Conservation (phyloP, 805 yeast species). For the Schizosaccharomyces japonicus region DNA sequence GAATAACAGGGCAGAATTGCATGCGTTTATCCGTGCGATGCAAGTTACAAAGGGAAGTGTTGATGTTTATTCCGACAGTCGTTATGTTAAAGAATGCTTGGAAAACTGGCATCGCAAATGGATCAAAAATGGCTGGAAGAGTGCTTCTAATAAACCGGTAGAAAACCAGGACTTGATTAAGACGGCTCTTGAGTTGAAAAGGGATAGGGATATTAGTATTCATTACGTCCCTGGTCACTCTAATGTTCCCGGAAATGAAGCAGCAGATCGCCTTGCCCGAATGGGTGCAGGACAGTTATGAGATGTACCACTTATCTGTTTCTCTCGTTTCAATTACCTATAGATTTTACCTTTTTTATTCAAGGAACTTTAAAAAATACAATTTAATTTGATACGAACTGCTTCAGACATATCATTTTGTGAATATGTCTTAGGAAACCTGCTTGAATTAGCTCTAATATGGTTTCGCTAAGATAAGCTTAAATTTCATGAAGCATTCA, state of each 20-base stretch:
- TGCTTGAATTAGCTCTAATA: no score
- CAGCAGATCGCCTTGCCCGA: conserved; percentile 55
- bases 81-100: conserved; percentile 33
- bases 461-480: no score
- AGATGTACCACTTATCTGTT: no score
- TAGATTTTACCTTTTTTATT: no score
- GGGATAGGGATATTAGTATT: conserved; percentile 20
- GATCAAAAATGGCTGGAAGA: conserved; percentile 33
- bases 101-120: conserved; percentile 35
- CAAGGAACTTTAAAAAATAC: no score
- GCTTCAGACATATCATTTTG: no score
- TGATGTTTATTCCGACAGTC: conserved; percentile 43
- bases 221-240: conserved; percentile 51
- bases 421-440: no score
- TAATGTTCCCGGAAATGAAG: conserved; percentile 46
- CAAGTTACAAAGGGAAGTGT: conserved; percentile 17
- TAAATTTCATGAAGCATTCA: no score
- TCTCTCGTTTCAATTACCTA: no score
- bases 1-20: conserved; percentile 60
- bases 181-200: conserved; percentile 17
- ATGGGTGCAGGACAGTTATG: conserved; percentile 22
- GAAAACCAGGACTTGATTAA: conserved; percentile 30
- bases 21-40: conserved; percentile 39
- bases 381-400: no score
- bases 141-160: conserved; percentile 23